These are phyloP conservation scores for Microsporum canis DNA, from an alignment of 2,329 filamentous ascomycete species.

Conservation along the genomic window DNA sequence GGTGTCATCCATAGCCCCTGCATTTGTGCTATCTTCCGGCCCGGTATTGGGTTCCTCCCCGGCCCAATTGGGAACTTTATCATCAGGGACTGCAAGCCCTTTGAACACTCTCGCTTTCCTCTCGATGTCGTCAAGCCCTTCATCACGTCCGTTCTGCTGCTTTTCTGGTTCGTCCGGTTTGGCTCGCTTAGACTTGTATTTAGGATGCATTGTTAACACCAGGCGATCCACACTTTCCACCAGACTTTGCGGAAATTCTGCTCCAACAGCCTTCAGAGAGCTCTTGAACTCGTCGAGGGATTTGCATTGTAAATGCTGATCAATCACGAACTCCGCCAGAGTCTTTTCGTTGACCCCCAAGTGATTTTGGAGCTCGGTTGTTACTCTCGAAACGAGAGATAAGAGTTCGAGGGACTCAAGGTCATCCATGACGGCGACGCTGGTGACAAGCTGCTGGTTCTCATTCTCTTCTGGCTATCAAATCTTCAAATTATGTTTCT, in stretches of 20 bases:
- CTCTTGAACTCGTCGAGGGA: constrained; percentile 62
- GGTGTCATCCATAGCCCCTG: constrained; percentile 78
- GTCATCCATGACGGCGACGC: constrained; percentile 62
- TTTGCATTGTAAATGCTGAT: constrained; percentile 66
- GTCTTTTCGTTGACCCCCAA: constrained; percentile 86
- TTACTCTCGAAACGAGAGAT: constrained; percentile 88
- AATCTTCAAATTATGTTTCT: neutral
- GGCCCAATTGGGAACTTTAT: constrained; percentile 46
- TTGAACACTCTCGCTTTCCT: constrained; percentile 83
- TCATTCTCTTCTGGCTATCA: neutral
- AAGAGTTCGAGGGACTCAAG: constrained; percentile 83
- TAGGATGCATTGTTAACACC: constrained; percentile 80
- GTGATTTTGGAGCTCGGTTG: constrained; percentile 89
- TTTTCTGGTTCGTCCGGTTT: constrained; percentile 25
- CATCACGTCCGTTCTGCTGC: constrained; percentile 35
- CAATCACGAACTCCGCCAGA: constrained; percentile 91
- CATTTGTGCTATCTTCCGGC: constrained; percentile 30
- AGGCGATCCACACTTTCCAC: constrained; percentile 86
- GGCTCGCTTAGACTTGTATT: constrained; percentile 54
- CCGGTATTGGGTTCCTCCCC: constrained; percentile 36
- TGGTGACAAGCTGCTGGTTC: neutral
- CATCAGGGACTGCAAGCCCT: constrained; percentile 74
- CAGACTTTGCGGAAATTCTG: constrained; percentile 73
- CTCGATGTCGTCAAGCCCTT: constrained; percentile 39
- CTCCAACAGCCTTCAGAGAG: constrained; percentile 63